phyloP scores from a whole-genome alignment of 2,329 filamentous ascomycete genomes.

The Scedosporium aurantiacum region DNA sequence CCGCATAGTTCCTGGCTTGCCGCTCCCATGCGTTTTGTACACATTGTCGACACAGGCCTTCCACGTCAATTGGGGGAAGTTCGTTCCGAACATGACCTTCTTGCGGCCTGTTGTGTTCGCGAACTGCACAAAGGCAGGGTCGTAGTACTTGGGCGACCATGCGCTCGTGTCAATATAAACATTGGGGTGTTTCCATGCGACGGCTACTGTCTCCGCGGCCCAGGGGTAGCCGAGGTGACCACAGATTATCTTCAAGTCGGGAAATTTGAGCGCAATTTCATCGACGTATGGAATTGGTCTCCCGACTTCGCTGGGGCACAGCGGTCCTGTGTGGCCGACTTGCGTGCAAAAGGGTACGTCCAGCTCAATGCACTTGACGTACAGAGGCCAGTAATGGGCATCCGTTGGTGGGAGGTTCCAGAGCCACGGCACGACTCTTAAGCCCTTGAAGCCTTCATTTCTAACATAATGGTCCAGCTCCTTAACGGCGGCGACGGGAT shows the following conservation, averaged over 20 bases:
- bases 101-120: constrained; percentile 9
- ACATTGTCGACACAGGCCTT: constrained; percentile 8
- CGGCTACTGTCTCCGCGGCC: constrained; percentile 8
- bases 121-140: constrained; percentile 8
- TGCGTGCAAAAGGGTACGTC: constrained; percentile 10
- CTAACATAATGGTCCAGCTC: constrained; percentile 10
- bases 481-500: constrained; percentile 8
- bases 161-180: constrained; percentile 10
- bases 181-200: constrained; percentile 10
- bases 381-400: constrained; percentile 10
- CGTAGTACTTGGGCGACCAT: constrained; percentile 8
- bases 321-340: constrained; percentile 9
- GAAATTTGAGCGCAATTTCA: constrained; percentile 9
- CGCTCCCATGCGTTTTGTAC: not conserved
- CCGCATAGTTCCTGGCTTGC: not conserved
- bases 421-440: constrained; percentile 9
- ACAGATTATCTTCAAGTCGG: constrained; percentile 8
- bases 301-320: constrained; percentile 10
- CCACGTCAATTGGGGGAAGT: constrained; percentile 9
- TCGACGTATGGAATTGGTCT: constrained; percentile 11
- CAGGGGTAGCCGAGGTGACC: constrained; percentile 11
- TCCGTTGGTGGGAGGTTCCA: constrained; percentile 9
- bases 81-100: constrained; percentile 4
- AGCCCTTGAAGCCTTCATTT: constrained; percentile 9
- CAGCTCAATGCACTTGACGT: constrained; percentile 10